These are phyloP conservation scores for Claviceps lovelessii DNA, from an alignment of 2,329 filamentous ascomycete species.

Conservation along the genomic window DNA sequence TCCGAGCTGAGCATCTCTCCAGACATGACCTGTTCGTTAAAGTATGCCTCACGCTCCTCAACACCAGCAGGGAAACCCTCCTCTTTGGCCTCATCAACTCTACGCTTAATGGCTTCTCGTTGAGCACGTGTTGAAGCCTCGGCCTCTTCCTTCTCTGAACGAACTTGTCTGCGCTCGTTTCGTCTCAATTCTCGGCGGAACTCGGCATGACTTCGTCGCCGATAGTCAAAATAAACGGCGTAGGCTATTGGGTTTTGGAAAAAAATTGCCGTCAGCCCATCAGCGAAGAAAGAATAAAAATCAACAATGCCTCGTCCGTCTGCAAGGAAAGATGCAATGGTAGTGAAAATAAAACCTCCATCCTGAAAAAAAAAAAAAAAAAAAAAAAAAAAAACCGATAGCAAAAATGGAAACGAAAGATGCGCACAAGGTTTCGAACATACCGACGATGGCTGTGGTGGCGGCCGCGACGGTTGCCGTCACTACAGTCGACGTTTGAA, in stretches of 20 bases:
- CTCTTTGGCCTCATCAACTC: constrained; percentile 68
- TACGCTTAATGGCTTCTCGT: constrained; percentile 58
- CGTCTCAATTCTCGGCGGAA: constrained; percentile 57
- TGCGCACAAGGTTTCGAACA: constrained; percentile 6
- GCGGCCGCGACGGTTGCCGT: constrained; percentile 47
- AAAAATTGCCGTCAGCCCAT: not conserved
- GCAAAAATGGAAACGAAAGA: not conserved
- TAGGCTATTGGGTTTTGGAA: constrained; percentile 33
- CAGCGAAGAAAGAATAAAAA: not conserved
- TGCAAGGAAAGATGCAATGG: not conserved
- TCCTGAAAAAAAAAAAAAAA: not conserved
- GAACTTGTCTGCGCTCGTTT: constrained; percentile 59
- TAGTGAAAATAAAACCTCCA: not conserved
- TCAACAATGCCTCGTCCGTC: not conserved
- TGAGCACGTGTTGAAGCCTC: constrained; percentile 50
- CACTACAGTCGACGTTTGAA: constrained; percentile 40
- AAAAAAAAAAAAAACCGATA: not conserved
- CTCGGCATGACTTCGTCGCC: constrained; percentile 47
- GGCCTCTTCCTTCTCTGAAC: constrained; percentile 58
- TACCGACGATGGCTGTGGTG: constrained; percentile 47
- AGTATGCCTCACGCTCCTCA: constrained; percentile 90
- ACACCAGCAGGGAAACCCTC: constrained; percentile 84
- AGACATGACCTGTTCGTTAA: constrained; percentile 85
- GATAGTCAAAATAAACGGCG: constrained; percentile 54
- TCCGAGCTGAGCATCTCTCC: constrained; percentile 75